Evolutionary conservation across 306 rosid species (phyloP), one percentile per base, ranked within the genome.

Genomic region (Dicorynia guianensis): DNA sequence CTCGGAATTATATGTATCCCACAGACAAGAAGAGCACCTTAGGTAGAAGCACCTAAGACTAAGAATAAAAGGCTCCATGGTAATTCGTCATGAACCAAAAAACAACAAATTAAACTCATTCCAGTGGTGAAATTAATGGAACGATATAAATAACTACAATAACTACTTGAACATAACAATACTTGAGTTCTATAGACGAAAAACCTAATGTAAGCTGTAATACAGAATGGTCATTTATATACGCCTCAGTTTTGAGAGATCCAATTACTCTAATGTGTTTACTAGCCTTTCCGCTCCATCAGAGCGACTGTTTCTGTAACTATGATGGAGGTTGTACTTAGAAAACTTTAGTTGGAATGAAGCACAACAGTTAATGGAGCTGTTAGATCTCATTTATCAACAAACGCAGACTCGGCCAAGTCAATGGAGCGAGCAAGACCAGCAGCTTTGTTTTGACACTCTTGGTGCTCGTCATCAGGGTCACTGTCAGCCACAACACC

Each of bases 371-470:
- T 25, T 2, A 25, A 25, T 15, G 15, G 63, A 70, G 79, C 34
- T 17, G 38, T 52, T 50, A 8, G 15, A 60, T 35, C 66, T 81
- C 81, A 77, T 34, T 77, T 65, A 40, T 85, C 43, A 33, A 93
- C 88, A 77, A 93, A 93, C 6, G 95, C 90, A 0, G 87, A 76
- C 73, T 93, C 97, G 0, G 98, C 97, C 81, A 93, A 85, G 84
- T 89, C 97, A 7, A 93, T 93, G 77, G 98, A 85, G 35, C 95
- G 95, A 63, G 93, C 89, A 12, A 93, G 95, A 66, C 69, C 98
- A 0, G 98, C 98, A 59, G 97, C 98, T 87, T 93, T 93, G 93
- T 89, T 86, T 68, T 87, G 98, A 69, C 98, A 93, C 65, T 93
- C 98, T 36, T 71, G 89, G 76, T 87, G 79, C 58, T 93, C 97